Evolutionary conservation across 257 asterid species (phyloP), one percentile per base, ranked within the genome.

Genomic region (Solanum microdontum): DNA sequence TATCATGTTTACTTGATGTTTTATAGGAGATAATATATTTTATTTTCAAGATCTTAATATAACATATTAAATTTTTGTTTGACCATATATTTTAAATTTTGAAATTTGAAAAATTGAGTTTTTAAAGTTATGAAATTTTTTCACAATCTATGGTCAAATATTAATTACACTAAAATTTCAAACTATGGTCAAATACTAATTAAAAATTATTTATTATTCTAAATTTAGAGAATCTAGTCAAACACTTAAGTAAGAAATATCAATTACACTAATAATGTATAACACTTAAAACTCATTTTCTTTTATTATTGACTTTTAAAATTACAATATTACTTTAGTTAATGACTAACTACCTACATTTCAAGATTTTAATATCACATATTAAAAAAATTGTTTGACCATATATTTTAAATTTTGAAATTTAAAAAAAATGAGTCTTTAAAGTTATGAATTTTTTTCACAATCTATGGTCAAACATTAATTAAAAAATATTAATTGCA

Each of bases 361-460:
- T 55, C 3, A 45, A 45, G 3, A 45, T 13, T 45, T 45, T 45
- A 45, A 48, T 48, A 2, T 48, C 58, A 48, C 8, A 5, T 48
- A 48, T 14, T 48, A 48, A 48, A 48, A 2, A 5, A 4, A 0
- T 0, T 48, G 3, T 48, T 48, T 2, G 23, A 48, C 1, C 60
- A 51, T 15, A 51, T 15, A 51, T 51, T 15, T 48, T 51, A 51
- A 6, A 15, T 51, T 51, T 51, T 51, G 60, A 15, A 51, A 51
- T 51, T 15, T 5, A 1, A 43, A 43, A 43, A 43, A 48, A 1
- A 13, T 48, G 21, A 48, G 21, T 48, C 6, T 13, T 48, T 48
- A 48, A 48, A 48, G 60, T 48, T 14, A 19, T 19, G 24, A 58
- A 17, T 2, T 6, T 6, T 6, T 17, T 17, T 55, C 2, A 55